A percentile compares a stretch with the other conserved stretches of the same genome.
phyloP scores from a whole-genome alignment of 208 protist species.

The Trypanosoma scelopori region DNA sequence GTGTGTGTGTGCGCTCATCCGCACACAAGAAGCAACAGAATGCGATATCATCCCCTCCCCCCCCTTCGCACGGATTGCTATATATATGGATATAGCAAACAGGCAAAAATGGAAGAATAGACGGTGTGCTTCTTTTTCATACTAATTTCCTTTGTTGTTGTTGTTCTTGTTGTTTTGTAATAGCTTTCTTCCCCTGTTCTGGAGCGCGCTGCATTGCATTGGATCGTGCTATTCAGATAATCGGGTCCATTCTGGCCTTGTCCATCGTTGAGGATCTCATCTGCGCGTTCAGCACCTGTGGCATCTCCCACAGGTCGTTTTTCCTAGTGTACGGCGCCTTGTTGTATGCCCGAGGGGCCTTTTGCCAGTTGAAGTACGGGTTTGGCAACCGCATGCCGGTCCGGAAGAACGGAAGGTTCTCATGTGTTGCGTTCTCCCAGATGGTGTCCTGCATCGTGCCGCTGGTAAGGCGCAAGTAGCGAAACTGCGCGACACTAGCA shows the following conservation, averaged over 20 bases:
- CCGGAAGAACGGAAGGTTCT: constrained; percentile 57
- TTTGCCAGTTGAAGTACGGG: constrained; percentile 88
- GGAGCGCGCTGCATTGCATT: background rate
- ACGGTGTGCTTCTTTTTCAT: background rate
- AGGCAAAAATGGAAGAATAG: constrained; percentile 10
- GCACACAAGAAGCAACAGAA: no score
- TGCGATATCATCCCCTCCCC: background rate
- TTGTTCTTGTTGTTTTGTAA: constrained; percentile 1
- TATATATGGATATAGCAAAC: no score
- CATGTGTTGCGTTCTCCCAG: constrained; percentile 77
- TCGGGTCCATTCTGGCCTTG: background rate
- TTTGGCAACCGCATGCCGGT: constrained; percentile 57
- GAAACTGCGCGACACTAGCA: constrained; percentile 70
- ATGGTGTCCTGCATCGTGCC: constrained; percentile 72
- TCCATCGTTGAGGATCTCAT: constrained; percentile 37
- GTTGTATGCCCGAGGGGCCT: constrained; percentile 76
- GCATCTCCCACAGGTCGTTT: constrained; percentile 87
- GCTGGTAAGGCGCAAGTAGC: constrained; percentile 70
- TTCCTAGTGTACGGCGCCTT: constrained; percentile 62
- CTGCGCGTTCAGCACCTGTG: constrained; percentile 64
- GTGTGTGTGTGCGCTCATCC: background rate
- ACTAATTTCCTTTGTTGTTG: constrained; percentile 5
- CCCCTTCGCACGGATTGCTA: no score
- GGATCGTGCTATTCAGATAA: background rate
- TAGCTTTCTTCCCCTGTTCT: no score